Evolutionary conservation across 345 rosid species (phyloP), one percentile per base, ranked within the genome.

Genomic region (Eucalyptus caleyi): DNA sequence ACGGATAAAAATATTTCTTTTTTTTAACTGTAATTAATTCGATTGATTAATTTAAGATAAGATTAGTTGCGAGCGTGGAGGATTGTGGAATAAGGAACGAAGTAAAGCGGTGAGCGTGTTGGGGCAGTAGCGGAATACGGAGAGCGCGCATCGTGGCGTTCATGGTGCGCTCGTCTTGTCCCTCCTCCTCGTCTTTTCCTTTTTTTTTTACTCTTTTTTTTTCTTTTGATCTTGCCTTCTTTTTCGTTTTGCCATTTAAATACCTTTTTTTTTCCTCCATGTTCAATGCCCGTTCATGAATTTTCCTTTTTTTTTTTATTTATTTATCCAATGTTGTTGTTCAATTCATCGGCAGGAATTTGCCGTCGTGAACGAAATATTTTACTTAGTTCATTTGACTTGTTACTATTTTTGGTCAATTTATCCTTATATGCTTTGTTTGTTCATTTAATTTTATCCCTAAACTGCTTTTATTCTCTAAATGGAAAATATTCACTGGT

Each of bases 281-380:
- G 13, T 56, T 56, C 13, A 56, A 56, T 56, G 30, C 62, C 62
- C 30, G 62, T 56, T 56, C 62, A 9, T 56, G 13, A 56, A 56
- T 11, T 56, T 56, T 56, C 30, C 62, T 56, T 1, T 12, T 15
- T 12, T 15, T 6, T 8, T 53, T 24, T 56, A 4, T 1, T 56
- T 2, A 4, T 56, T 5, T 26, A 56, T 56, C 11, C 6, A 3
- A 56, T 56, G 62, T 2, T 24, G 62, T 56, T 11, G 6, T 56
- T 26, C 30, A 56, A 56, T 56, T 56, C 6, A 24, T 24, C 2
- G 2, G 1, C 0, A 1, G 5, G 6, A 56, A 56, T 56, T 0
- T 56, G 3, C 0, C 30, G 0, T 9, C 12, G 3, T 24, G 13
- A 0, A 4, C 9, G 1, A 53, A 53, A 53, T 21, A 21, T 19